Evolutionary conservation across 257 asterid species (phyloP), one percentile per base, ranked within the genome.

Genomic region (Linaria vulgaris): DNA sequence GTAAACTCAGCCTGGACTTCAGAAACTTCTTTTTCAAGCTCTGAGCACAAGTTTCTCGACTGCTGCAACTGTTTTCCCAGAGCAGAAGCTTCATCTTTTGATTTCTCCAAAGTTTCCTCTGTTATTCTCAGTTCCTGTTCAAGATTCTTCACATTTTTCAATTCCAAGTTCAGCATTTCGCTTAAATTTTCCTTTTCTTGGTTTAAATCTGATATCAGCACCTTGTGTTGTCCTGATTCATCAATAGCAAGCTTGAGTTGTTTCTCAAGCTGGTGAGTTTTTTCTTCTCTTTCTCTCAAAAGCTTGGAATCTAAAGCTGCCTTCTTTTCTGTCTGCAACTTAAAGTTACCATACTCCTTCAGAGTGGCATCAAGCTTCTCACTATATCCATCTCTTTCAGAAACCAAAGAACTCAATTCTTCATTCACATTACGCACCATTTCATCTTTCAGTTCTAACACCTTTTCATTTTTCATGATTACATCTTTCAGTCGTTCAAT

Each of bases 11-110:
- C 50, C 51, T 53, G 76, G 60, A 69, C 73, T 59, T 76, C 69
- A 34, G 78, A 67, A 61, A 78, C 46, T 74, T 85, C 84, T 25
- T 67, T 75, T 80, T 88, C 87, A 58, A 84, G 85, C 69, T 77
- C 71, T 12, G 75, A 62, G 84, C 84, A 81, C 69, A 76, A 69
- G 56, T 65, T 56, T 72, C 84, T 81, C 1, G 85, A 80, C 66
- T 72, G 64, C 66, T 80, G 75, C 65, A 88, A 75, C 62, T 82
- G 81, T 61, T 69, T 79, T 27, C 61, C 71, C 76, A 82, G 50
- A 63, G 77, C 87, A 63, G 71, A 72, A 71, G 80, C 83, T 71
- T 84, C 94, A 43, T 63, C 48, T 75, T 74, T 79, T 19, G 84
- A 84, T 60, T 81, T 75, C 71, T 82, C 84, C 59, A 82, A 62